Evolutionary conservation across 257 asterid genomes (phyloP).

Genomic region (Sherardia arvensis): DNA sequence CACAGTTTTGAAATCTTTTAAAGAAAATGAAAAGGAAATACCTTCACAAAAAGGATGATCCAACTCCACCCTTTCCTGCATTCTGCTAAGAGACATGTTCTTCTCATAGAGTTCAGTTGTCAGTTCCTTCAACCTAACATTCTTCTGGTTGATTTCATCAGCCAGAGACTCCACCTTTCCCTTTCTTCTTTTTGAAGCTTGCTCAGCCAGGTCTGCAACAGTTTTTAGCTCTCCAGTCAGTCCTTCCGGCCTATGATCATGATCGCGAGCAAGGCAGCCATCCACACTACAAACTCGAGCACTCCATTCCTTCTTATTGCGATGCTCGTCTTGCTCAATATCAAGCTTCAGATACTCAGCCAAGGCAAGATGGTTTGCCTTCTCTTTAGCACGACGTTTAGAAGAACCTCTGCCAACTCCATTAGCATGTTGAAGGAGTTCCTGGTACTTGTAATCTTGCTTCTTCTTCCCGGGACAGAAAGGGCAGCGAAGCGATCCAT

Average conservation of each 20-base stretch:
- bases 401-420: constrained; percentile 78
- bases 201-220: constrained; percentile 32
- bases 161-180: constrained; percentile 48
- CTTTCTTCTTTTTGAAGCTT: constrained; percentile 35
- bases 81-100: constrained; percentile 56
- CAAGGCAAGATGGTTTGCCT: constrained; percentile 76
- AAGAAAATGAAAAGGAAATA: constrained; percentile 12
- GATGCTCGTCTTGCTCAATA: constrained; percentile 32
- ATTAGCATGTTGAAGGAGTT: constrained; percentile 73
- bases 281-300: constrained; percentile 22
- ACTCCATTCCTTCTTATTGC: constrained; percentile 45
- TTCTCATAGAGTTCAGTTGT: constrained; percentile 43
- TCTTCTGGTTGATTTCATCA: constrained; percentile 57
- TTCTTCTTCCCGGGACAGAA: constrained; percentile 95
- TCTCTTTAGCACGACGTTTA: constrained; percentile 52
- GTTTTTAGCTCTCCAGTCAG: constrained; percentile 47
- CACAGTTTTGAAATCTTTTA: background rate
- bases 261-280: constrained; percentile 67
- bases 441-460: constrained; percentile 78
- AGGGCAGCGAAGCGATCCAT: constrained; percentile 79
- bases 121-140: constrained; percentile 57
- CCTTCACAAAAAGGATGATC: constrained; percentile 79
- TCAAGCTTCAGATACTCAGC: constrained; percentile 47
- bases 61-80: constrained; percentile 72
- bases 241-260: constrained; percentile 48